Evolutionary conservation across 208 protist genomes (phyloP).

Genomic region (Wallacemonas rigidus): DNA sequence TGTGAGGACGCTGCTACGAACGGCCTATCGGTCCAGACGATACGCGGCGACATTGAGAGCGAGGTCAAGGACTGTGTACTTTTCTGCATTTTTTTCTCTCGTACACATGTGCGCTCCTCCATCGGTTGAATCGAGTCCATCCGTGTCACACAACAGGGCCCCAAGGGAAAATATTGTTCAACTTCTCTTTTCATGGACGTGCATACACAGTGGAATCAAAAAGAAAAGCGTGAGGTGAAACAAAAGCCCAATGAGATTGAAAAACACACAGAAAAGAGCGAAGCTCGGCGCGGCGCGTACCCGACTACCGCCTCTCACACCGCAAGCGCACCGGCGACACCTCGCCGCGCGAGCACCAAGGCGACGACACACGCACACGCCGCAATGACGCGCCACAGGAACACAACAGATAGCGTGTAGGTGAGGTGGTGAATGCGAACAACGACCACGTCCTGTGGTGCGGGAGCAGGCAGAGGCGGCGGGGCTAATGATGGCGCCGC

Average conservation of each 20-base stretch:
- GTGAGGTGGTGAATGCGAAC: constrained; percentile 15
- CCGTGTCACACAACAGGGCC: no score
- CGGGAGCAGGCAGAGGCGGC: not conserved
- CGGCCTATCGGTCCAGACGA: no score
- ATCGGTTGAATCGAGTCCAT: no score
- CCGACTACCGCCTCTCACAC: not conserved
- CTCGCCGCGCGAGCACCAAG: constrained; percentile 29
- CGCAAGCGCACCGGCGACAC: constrained; percentile 4
- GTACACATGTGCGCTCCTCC: no score
- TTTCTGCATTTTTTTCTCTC: no score
- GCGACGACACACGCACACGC: constrained; percentile 19
- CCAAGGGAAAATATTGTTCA: no score
- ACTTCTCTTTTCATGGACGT: not conserved
- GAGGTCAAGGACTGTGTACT: no score
- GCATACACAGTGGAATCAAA: not conserved
- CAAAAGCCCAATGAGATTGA: constrained; percentile 5
- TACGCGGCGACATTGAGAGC: no score
- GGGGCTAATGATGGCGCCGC: not conserved
- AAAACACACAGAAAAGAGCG: constrained; percentile 8
- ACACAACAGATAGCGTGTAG: constrained; percentile 10
- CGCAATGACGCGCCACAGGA: constrained; percentile 25
- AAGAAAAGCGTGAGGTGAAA: not conserved
- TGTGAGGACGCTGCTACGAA: no score
- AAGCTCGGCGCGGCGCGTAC: not conserved
- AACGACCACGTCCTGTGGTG: constrained; percentile 16